phyloP scores from a whole-genome alignment of 2,329 filamentous ascomycete species.

The Trichoderma arundinaceum region DNA sequence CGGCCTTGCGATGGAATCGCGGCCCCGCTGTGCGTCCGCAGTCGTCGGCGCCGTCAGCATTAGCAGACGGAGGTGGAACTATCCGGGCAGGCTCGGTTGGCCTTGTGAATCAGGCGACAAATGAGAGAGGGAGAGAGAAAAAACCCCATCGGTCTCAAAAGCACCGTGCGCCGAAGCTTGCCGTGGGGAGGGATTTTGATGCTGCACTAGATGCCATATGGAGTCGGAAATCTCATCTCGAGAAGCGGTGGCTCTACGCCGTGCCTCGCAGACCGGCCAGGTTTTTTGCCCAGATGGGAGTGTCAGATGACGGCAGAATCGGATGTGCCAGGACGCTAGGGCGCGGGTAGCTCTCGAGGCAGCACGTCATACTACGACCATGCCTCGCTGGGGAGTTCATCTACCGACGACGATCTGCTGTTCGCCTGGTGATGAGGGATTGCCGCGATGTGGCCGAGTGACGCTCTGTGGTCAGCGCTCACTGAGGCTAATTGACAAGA shows the following conservation, averaged over 20 bases:
- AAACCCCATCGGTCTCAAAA: neutral
- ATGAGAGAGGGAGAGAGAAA: neutral
- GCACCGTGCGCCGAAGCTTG: neutral
- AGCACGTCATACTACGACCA: constrained; percentile 22
- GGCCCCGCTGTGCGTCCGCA: constrained; percentile 30
- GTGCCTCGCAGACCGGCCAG: constrained; percentile 10
- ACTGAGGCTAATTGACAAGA: constrained; percentile 6
- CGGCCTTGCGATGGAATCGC: constrained; percentile 23
- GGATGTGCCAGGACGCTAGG: constrained; percentile 20
- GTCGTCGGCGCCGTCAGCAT: constrained; percentile 29
- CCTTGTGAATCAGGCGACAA: constrained; percentile 12
- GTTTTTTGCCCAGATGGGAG: constrained; percentile 9
- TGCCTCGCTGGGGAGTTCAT: neutral
- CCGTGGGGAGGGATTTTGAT: neutral
- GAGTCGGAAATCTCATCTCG: constrained; percentile 8
- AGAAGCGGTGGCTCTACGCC: neutral
- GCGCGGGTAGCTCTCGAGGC: neutral
- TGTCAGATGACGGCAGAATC: constrained; percentile 31
- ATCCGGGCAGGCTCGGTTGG: constrained; percentile 13
- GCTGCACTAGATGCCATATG: constrained; percentile 9
- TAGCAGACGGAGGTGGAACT: constrained; percentile 23
- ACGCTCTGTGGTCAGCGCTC: constrained; percentile 3
- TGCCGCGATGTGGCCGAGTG: constrained; percentile 7
- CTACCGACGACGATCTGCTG: neutral
- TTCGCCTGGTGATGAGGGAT: neutral